Evolutionary conservation across 331 rosid genomes (phyloP), one percentile per base, ranked within the genome.

Genomic region (Phaseolus coccineus): DNA sequence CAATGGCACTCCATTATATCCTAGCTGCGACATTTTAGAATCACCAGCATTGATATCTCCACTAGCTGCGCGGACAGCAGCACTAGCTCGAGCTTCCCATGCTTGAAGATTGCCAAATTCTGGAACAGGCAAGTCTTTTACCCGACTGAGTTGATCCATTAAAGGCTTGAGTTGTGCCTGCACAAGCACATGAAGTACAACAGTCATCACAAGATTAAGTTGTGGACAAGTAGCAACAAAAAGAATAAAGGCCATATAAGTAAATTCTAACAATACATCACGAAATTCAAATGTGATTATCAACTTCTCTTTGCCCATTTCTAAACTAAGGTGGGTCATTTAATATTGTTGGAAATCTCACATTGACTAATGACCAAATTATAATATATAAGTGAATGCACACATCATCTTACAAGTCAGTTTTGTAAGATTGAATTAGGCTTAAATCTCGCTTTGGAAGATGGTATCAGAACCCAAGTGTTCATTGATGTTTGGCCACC

Each of bases 51-150:
- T 86, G 53, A 80, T 82, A 80, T 91, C 97, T 57, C 97, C 97
- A 82, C 93, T 90, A 73, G 82, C 94, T n/a, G 90, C 94, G 80
- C 94, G 98, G 69, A 86, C 86, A 65, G 94, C 93, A 70, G 94
- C 94, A 86, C 93, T 89, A 56, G 98, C 98, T 76, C 92, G 88
- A 67, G 90, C 96, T 84, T 96, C 99, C 99, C 99, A 96, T 86
- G 98, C 97, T 84, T 86, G 93, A 87, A 96, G 99, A 81, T 73
- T 88, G 74, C 97, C 96, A 84, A 93, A 91, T 78, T 93, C 99
- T 31, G 99, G 98, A 87, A 88, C 93, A 80, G 96, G 88, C 85
- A 96, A 85, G 85, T 96, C 99, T 87, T 96, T 93, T 63, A 93
- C 96, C 74, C 97, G 88, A 77, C 80, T 83, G 64, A 96, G 86